phyloP scores from a whole-genome alignment of 2,329 filamentous ascomycete genomes.

The Cladophialophora bantiana region DNA sequence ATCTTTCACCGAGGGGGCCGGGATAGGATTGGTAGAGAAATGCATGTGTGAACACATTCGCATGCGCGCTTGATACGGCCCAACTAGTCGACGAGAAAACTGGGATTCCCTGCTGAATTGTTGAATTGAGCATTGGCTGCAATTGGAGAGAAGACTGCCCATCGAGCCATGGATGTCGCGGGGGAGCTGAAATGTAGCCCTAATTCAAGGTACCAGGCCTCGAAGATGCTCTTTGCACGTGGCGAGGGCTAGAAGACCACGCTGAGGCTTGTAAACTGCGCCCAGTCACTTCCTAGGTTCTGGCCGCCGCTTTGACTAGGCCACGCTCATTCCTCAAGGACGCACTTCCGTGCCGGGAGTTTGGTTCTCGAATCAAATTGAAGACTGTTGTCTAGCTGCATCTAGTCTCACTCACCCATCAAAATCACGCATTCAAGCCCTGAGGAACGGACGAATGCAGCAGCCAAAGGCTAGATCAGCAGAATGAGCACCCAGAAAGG shows the following conservation, averaged over 20 bases:
- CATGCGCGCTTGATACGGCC: not conserved
- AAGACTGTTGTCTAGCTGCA: not conserved
- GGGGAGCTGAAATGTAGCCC: not conserved
- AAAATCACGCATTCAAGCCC: not conserved
- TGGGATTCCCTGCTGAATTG: not conserved
- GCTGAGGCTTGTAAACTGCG: not conserved
- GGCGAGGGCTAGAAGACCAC: not conserved
- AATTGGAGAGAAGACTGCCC: not conserved
- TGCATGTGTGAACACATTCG: not conserved
- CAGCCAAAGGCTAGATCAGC: not conserved
- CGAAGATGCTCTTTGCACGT: not conserved
- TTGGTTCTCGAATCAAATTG: not conserved
- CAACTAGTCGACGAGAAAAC: not conserved
- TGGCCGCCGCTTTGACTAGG: not conserved
- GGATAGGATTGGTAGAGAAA: not conserved
- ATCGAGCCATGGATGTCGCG: not conserved
- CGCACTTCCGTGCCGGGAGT: not conserved
- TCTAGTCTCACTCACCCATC: not conserved
- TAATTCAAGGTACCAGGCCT: conserved; percentile 5
- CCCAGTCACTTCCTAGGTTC: not conserved
- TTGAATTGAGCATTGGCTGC: not conserved
- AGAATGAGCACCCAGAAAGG: not conserved
- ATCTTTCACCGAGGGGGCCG: not conserved
- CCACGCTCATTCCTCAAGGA: not conserved
- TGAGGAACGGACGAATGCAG: not conserved